Percentiles rank a stretch among this genome's conserved stretches.
phyloP scores from a whole-genome alignment of 257 asterid genomes.

The Primulina huaijiensis region DNA sequence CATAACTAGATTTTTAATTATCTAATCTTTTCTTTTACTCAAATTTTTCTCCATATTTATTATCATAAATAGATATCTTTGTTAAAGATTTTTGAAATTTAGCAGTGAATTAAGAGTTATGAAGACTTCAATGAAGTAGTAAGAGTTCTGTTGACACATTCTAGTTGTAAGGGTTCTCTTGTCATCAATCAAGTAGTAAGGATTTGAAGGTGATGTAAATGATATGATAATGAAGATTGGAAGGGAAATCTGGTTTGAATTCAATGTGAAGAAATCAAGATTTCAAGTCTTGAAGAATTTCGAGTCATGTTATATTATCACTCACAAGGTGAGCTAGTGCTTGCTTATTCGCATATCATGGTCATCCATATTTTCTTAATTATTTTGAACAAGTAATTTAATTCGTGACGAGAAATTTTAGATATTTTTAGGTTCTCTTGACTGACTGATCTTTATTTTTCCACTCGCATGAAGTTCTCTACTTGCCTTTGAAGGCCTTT shows the following conservation, averaged over 20 bases:
- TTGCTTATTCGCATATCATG: conserved; percentile 67
- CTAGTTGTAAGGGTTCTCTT: conserved; percentile 54
- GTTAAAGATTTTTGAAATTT: conserved; percentile 40
- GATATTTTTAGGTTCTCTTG: not conserved
- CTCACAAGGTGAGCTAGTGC: conserved; percentile 80
- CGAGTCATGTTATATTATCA: conserved; percentile 46
- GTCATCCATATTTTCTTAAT: conserved; percentile 44
- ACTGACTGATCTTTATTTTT: not conserved
- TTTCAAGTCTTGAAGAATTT: conserved; percentile 60
- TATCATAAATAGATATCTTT: conserved; percentile 23
- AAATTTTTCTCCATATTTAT: not conserved
- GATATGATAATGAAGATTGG: conserved; percentile 67
- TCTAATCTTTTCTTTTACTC: not conserved
- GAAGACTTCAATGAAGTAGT: conserved; percentile 57
- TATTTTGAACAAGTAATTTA: conserved; percentile 25
- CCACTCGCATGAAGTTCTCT: not conserved
- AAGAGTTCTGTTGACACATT: conserved; percentile 60
- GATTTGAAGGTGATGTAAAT: conserved; percentile 85
- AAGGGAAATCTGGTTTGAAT: conserved; percentile 68
- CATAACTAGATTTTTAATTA: not conserved
- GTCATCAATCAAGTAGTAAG: conserved; percentile 69
- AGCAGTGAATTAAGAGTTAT: conserved; percentile 57
- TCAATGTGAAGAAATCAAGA: conserved; percentile 75
- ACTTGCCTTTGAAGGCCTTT: conserved; percentile 56
- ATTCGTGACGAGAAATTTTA: conserved; percentile 14